Conservation (phyloP, 2,329 filamentous ascomycete species). For the Calonectria multiphialidica region DNA sequence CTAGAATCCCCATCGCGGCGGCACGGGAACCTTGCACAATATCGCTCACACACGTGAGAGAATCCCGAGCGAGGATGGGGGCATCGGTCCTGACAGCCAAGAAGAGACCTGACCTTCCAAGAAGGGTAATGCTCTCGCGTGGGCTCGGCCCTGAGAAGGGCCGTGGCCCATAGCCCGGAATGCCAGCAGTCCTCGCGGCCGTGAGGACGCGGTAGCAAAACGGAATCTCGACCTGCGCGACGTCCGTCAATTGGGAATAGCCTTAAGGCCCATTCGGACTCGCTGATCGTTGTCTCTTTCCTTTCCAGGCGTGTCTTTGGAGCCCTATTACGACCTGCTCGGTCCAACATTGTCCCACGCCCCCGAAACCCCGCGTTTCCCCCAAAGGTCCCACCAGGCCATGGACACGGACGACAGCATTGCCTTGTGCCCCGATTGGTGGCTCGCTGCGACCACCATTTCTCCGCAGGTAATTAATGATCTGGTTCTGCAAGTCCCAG, state of each 20-base stretch:
- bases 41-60: conserved; percentile 1
- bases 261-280: neutral
- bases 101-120: neutral
- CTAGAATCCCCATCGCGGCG: neutral
- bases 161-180: neutral
- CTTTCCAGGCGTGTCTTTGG: neutral
- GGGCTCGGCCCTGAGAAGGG: neutral
- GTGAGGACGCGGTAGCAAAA: neutral
- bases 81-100: neutral
- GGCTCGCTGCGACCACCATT: conserved; percentile 4
- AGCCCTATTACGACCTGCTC: neutral
- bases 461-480: conserved; percentile 12
- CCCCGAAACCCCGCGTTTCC: conserved; percentile 17
- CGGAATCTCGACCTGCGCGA: no score
- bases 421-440: conserved; percentile 16
- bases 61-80: neutral
- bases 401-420: neutral
- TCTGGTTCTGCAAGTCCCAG: neutral
- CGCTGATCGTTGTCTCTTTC: no score
- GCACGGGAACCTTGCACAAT: neutral
- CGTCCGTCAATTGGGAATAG: neutral
- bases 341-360: conserved; percentile 8
- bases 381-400: conserved; percentile 3
- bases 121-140: neutral
- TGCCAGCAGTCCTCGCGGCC: neutral